Percentiles rank a stretch among this genome's conserved stretches.
Conservation (phyloP, 2,329 filamentous ascomycete genomes). For the Exophiala mesophila region DNA sequence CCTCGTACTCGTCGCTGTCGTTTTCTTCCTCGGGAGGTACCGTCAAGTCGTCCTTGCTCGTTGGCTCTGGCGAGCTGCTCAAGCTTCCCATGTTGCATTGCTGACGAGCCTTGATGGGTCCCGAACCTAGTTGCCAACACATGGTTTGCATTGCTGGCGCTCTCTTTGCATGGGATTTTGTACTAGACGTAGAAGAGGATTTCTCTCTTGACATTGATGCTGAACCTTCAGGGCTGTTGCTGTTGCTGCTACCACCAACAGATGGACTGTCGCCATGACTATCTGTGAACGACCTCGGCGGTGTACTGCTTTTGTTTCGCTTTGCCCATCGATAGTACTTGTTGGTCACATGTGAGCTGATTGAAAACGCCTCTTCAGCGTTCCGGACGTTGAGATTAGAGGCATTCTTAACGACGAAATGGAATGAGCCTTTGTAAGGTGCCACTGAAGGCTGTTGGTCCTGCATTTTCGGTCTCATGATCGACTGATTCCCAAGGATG, state of each 20-base stretch:
- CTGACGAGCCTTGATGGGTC: neutral
- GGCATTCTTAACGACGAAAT: constrained; percentile 15
- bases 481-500: too few species aligned
- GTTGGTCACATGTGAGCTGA: constrained; percentile 16
- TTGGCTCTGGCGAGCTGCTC: neutral
- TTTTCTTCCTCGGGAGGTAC: neutral
- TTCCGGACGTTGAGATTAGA: constrained; percentile 11
- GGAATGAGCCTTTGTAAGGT: constrained; percentile 5
- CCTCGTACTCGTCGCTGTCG: neutral
- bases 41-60: neutral
- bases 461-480: too few species aligned
- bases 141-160: constrained; percentile 1
- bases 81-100: neutral
- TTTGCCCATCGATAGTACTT: constrained; percentile 14
- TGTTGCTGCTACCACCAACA: neutral
- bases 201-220: neutral
- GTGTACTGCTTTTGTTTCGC: neutral
- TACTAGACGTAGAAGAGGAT: neutral
- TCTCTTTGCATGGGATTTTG: neutral
- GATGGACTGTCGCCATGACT: neutral
- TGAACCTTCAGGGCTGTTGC: neutral
- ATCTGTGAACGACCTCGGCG: neutral
- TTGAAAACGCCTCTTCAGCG: constrained; percentile 10
- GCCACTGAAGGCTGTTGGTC: too few species aligned
- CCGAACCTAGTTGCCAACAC: constrained; percentile 12